phyloP scores from a whole-genome alignment of 2,329 filamentous ascomycete genomes.

The Clathrospora elynae region DNA sequence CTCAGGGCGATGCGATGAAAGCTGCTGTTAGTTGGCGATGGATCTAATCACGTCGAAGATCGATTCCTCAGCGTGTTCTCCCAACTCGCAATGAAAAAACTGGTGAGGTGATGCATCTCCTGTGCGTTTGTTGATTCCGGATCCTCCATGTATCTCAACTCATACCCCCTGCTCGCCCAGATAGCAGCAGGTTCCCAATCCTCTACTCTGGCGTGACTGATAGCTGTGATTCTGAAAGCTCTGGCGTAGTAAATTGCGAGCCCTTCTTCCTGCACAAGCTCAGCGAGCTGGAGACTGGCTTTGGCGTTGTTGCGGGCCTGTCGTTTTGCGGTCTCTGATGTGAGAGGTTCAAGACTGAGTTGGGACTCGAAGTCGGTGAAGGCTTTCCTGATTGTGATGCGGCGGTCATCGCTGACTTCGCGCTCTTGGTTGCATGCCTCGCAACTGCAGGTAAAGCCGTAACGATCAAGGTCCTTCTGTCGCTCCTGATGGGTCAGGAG shows the following conservation, averaged over 20 bases:
- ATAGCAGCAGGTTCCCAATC: slow-evolving; percentile 39
- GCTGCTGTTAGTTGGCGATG: not conserved
- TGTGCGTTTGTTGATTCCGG: slow-evolving; percentile 29
- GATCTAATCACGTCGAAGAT: slow-evolving; percentile 1
- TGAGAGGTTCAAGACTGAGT: slow-evolving; percentile 28
- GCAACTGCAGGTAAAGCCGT: slow-evolving; percentile 48
- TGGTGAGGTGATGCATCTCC: slow-evolving; percentile 40
- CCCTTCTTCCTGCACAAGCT: slow-evolving; percentile 42
- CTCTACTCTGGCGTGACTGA: slow-evolving; percentile 36
- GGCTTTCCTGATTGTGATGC: slow-evolving; percentile 33
- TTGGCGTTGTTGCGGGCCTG: slow-evolving; percentile 35
- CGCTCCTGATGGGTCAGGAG: slow-evolving; percentile 38
- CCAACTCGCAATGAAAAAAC: slow-evolving; percentile 38
- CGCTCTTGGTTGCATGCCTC: slow-evolving; percentile 42
- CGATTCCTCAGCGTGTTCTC: slow-evolving; percentile 30
- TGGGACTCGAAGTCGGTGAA: slow-evolving; percentile 37
- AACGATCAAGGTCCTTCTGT: slow-evolving; percentile 40
- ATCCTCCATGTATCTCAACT: slow-evolving; percentile 38
- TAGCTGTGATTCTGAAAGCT: slow-evolving; percentile 40
- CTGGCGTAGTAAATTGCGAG: slow-evolving; percentile 45
- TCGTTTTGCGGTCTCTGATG: slow-evolving; percentile 25
- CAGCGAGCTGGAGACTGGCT: slow-evolving; percentile 34
- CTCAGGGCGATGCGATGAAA: not conserved
- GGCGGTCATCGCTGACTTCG: slow-evolving; percentile 35
- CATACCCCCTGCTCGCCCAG: slow-evolving; percentile 42